Evolutionary conservation across 108 stramenopile species (phyloP), one percentile per base, ranked within the genome.

Genomic region (Nitzschia sp.): DNA sequence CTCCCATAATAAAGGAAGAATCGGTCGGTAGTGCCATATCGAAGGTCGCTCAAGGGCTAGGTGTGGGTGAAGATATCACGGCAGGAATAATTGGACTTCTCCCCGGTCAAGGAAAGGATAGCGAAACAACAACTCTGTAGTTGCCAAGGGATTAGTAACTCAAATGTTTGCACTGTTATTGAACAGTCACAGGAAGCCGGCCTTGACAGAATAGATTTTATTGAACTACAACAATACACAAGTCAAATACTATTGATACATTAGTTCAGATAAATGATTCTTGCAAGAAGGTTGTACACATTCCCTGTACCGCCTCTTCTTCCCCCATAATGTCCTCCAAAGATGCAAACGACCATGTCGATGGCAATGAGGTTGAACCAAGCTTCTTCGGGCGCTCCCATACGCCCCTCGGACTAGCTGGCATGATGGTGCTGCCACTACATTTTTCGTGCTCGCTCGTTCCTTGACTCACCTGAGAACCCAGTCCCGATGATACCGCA

Each of bases 261-360:
- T n/a, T 34, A 34, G 3, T 34, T 34, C 29, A 34, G 29, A 34
- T 34, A 5, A 34, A 58, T 37, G 57, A 39, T 19, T 58, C 57
- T 34, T 37, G 12, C 11, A 62, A 42, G 24, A 62, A 62, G 41
- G 40, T 44, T 20, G 61, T 17, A 42, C 61, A 44, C 61, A 62
- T 62, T 20, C 10, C 19, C n/a, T 62, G 14, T 1, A n/a, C 22
- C 1, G 37, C 43, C 8, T 62, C 61, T 2, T 10, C n/a, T 9
- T 9, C 41, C 19, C 43, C 22, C 61, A 62, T 62, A 10, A n/a
- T 19, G 8, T 62, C 61, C 5, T 39, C 37, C n/a, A 40, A 20
- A 22, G 21, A 12, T 12, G 21, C 3, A 34, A 34, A 34, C 29
- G 29, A 34, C 29, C 29, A 34, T 8, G n/a, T 12, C 3, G 26